Evolutionary conservation across 805 yeast genomes (phyloP).

Genomic region (Yarrowia sp.): DNA sequence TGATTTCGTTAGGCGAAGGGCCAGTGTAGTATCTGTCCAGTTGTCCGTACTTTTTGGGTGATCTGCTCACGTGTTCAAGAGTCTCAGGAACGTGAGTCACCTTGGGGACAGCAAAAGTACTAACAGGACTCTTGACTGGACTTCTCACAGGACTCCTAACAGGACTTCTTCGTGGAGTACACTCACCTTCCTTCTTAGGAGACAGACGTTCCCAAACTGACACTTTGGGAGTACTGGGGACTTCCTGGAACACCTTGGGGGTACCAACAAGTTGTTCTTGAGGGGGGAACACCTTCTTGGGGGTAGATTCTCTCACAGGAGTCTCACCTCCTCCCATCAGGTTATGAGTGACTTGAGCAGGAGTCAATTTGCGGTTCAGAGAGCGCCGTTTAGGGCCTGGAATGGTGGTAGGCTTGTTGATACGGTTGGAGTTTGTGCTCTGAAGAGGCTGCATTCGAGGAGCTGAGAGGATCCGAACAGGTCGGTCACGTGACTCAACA

Average conservation of each 20-base stretch:
- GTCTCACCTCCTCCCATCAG: conserved; percentile 14
- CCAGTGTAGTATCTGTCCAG: not conserved
- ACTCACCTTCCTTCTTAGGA: not conserved
- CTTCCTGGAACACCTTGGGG: no score
- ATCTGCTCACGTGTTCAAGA: not conserved
- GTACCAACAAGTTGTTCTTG: no score
- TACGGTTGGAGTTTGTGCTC: not conserved
- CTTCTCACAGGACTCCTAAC: not conserved
- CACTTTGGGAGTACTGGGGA: no score
- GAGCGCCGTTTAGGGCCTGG: not conserved
- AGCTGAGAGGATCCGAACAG: not conserved
- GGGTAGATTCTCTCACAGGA: conserved; percentile 3
- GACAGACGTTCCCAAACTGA: conserved; percentile 4
- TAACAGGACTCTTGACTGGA: not conserved
- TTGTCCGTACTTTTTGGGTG: conserved; percentile 9
- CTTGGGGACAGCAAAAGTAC: not conserved
- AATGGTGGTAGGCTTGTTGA: conserved; percentile 1
- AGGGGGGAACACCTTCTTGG: not conserved
- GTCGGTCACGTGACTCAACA: no score
- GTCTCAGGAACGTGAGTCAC: no score
- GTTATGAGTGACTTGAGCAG: conserved; percentile 6
- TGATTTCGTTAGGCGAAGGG: not conserved
- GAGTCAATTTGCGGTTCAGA: not conserved
- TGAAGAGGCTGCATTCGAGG: conserved; percentile 20
- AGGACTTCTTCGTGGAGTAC: not conserved